phyloP scores from a whole-genome alignment of 768 basidiomycete genomes.

The Boletus speciosus region DNA sequence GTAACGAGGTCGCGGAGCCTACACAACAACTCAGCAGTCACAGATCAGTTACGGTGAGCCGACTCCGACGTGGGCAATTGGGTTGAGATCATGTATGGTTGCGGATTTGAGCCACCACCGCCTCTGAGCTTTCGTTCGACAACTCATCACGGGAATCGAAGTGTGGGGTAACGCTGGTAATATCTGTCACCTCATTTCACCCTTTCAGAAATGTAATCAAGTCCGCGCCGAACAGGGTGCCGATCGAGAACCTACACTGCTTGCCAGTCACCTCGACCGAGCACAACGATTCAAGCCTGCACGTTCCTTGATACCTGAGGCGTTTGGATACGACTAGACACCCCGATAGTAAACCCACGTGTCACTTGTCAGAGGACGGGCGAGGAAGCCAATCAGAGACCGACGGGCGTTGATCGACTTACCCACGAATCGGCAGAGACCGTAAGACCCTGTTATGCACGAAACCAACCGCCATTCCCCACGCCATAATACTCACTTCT shows the following conservation, averaged over 20 bases:
- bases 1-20: background rate
- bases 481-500: conserved; percentile 32
- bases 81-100: background rate
- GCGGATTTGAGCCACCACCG: conserved; percentile 21
- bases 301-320: conserved; percentile 67
- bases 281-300: conserved; percentile 38
- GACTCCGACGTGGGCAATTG: conserved; percentile 13
- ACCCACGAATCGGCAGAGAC: background rate
- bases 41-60: conserved; percentile 2
- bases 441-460: background rate
- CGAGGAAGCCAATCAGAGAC: background rate
- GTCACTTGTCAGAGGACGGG: background rate
- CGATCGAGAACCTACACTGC: conserved; percentile 5
- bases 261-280: background rate
- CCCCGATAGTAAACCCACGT: background rate
- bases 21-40: background rate
- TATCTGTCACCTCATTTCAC: conserved; percentile 1
- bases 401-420: background rate
- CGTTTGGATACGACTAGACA: conserved; percentile 54
- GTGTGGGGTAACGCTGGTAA: conserved; percentile 18
- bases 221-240: background rate
- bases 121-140: conserved; percentile 1
- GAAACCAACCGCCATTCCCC: background rate
- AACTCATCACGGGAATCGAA: conserved; percentile 6
- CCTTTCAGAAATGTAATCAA: background rate